Percentiles rank a stretch among this genome's conserved stretches.
Conservation (phyloP, 495 filamentous ascomycete genomes). For the Tuber umbilicatum region DNA sequence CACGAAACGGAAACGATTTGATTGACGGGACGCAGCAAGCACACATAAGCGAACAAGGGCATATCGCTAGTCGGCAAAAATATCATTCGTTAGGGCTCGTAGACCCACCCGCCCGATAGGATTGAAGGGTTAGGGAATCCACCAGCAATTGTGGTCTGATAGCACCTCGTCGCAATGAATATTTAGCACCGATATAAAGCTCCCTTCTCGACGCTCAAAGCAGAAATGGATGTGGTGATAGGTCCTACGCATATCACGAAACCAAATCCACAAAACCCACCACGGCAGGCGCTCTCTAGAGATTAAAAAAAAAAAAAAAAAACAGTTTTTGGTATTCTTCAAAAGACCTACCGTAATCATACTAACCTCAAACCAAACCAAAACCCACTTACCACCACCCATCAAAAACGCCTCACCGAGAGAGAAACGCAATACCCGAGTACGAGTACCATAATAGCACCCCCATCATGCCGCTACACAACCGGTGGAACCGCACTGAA, state of each 20-base stretch:
- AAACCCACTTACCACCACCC: background rate
- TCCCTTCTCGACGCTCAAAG: background rate
- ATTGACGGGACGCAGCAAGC: background rate
- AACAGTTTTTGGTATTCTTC: background rate
- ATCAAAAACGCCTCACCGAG: background rate
- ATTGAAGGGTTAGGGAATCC: background rate
- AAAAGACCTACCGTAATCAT: background rate
- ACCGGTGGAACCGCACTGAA: background rate
- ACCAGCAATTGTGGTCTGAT: background rate
- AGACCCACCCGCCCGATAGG: background rate
- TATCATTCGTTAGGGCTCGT: background rate
- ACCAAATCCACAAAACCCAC: background rate
- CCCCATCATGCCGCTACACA: background rate
- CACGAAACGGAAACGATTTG: background rate
- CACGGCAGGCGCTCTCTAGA: background rate
- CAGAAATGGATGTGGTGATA: background rate
- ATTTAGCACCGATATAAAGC: background rate
- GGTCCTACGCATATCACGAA: background rate
- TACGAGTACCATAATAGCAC: background rate
- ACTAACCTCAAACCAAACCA: background rate
- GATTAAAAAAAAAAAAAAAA: background rate
- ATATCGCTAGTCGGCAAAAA: background rate
- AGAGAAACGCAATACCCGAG: background rate
- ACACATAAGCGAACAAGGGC: background rate
- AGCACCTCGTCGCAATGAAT: background rate